Evolutionary conservation across 2,329 filamentous ascomycete genomes (phyloP).

Genomic region (Trichoderma sp.): DNA sequence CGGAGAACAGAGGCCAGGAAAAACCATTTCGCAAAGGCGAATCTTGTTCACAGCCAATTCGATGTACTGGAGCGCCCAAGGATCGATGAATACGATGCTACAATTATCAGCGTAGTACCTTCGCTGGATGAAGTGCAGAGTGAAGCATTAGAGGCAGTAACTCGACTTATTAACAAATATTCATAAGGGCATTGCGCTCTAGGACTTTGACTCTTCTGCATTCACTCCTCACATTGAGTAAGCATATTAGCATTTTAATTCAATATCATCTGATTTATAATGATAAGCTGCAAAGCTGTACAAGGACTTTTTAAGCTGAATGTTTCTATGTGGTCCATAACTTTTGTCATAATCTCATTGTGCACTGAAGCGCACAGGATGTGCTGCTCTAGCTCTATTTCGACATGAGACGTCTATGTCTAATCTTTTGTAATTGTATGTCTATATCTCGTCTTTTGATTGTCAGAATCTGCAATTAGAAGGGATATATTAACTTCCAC

Average conservation of each 20-base stretch:
- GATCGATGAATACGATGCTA: slow-evolving; percentile 7
- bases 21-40: slow-evolving; percentile 7
- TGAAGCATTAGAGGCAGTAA: slow-evolving; percentile 25
- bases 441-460: neutral
- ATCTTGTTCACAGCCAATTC: slow-evolving; percentile 4
- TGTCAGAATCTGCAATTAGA: neutral
- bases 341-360: neutral
- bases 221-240: neutral
- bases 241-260: neutral
- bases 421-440: neutral
- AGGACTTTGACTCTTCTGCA: neutral
- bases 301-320: too few relatives aligned
- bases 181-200: neutral
- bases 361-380: neutral
- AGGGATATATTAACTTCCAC: neutral
- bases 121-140: neutral
- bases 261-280: neutral
- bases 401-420: neutral
- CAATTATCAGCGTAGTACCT: neutral
- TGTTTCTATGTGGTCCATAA: neutral
- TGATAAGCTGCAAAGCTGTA: neutral
- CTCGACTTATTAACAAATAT: neutral
- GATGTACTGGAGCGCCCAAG: neutral
- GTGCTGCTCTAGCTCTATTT: neutral
- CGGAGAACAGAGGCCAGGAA: neutral